Evolutionary conservation across 2,329 filamentous ascomycete species (phyloP).

Genomic region (Dothideomycetes sp.): DNA sequence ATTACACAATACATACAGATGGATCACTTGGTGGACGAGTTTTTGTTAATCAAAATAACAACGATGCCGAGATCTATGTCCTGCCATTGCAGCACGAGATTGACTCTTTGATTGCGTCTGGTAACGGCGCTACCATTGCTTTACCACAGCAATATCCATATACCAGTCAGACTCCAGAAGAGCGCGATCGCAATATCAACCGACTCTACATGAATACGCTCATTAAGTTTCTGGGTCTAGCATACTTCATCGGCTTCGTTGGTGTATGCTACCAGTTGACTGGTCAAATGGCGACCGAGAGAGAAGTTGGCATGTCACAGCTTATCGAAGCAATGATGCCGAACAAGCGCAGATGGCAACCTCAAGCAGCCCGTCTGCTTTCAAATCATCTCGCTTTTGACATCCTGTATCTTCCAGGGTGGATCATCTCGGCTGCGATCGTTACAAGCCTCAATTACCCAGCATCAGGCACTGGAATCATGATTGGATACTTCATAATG

Average conservation of each 20-base stretch:
- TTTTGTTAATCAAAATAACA: constrained; percentile 53
- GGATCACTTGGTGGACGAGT: constrained; percentile 58
- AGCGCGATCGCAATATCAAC: constrained; percentile 58
- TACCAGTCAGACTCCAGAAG: constrained; percentile 59
- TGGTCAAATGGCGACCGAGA: constrained; percentile 74
- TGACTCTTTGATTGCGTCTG: constrained; percentile 58
- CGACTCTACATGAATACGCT: constrained; percentile 62
- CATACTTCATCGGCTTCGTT: constrained; percentile 69
- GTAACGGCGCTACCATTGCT: constrained; percentile 38
- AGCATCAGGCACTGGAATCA: constrained; percentile 34
- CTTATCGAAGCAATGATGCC: constrained; percentile 89
- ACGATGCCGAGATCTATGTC: constrained; percentile 68
- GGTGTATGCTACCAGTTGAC: constrained; percentile 81
- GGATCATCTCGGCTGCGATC: constrained; percentile 67
- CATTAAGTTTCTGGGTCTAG: constrained; percentile 66
- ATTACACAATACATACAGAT: constrained; percentile 76
- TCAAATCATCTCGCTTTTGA: constrained; percentile 75
- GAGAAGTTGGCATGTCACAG: constrained; percentile 79
- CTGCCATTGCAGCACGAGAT: constrained; percentile 72
- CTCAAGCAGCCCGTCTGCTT: constrained; percentile 66
- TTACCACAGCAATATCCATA: constrained; percentile 60
- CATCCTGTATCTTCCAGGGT: constrained; percentile 69
- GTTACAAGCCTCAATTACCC: constrained; percentile 50
- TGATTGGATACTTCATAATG: constrained; percentile 58
- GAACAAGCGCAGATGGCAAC: constrained; percentile 62